Conservation (phyloP, 495 filamentous ascomycete species). For the Tuber indicum region DNA sequence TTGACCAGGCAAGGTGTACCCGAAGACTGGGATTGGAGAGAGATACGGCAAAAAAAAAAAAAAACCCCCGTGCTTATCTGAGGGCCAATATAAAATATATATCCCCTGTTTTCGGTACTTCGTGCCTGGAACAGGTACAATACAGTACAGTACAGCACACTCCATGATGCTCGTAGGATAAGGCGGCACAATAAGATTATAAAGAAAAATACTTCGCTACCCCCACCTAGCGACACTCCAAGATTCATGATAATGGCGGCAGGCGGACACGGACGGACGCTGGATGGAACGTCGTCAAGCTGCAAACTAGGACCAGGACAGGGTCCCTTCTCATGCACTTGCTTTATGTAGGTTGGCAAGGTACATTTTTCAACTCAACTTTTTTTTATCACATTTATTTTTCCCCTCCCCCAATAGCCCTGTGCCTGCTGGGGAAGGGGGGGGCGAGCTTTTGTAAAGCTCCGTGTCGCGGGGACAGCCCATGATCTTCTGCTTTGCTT, state of each 20-base stretch:
- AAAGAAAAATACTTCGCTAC: not conserved
- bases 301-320: not conserved
- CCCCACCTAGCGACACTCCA: not conserved
- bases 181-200: not conserved
- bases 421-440: not conserved
- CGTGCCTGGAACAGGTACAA: not conserved
- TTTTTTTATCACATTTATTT: conserved; percentile 6
- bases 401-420: not conserved
- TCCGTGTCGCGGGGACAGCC: not conserved
- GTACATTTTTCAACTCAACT: conserved; percentile 17
- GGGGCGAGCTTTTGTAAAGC: not conserved
- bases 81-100: not conserved
- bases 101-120: not conserved
- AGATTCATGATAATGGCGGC: not conserved
- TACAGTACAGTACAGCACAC: not conserved
- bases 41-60: not conserved
- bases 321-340: not conserved
- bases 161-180: not conserved
- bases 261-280: not conserved
- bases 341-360: not conserved
- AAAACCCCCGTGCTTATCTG: not conserved
- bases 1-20: not conserved
- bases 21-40: not conserved
- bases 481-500: not conserved
- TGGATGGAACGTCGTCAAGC: not conserved